A percentile compares a stretch with the other conserved stretches of the same genome.
phyloP scores from a whole-genome alignment of 768 basidiomycete genomes.

The Rhizopogon vulgaris region DNA sequence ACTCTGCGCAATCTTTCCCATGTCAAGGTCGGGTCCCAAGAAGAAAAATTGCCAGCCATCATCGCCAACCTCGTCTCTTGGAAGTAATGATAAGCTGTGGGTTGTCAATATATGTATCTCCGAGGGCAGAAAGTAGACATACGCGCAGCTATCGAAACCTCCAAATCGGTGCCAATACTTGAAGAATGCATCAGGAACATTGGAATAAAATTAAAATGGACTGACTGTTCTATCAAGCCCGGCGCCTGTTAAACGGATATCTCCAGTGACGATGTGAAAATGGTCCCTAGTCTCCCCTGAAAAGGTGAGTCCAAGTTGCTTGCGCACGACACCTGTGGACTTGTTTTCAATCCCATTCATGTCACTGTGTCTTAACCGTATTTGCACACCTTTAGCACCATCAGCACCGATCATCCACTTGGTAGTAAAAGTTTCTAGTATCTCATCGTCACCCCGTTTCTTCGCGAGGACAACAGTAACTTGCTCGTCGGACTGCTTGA shows the following conservation, averaged over 20 bases:
- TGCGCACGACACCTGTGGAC: slow-evolving; percentile 1
- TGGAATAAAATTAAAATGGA: not conserved
- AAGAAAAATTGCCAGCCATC: slow-evolving; percentile 26
- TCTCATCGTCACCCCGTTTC: slow-evolving; percentile 9
- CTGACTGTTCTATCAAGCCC: slow-evolving; percentile 33
- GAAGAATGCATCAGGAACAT: not conserved
- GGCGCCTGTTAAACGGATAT: slow-evolving; percentile 30
- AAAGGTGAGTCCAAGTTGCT: slow-evolving; percentile 5
- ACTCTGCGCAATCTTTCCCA: slow-evolving; percentile 13
- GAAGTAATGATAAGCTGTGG: slow-evolving; percentile 27
- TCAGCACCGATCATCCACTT: slow-evolving; percentile 10
- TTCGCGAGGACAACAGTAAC: slow-evolving; percentile 17
- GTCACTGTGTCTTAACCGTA: not conserved
- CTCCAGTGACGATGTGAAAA: slow-evolving; percentile 22
- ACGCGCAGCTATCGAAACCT: slow-evolving; percentile 9
- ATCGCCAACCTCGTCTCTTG: slow-evolving; percentile 22
- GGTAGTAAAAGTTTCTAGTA: not conserved
- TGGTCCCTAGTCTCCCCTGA: slow-evolving; percentile 25
- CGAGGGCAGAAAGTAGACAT: not conserved
- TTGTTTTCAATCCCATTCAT: not conserved
- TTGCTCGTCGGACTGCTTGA: slow-evolving; percentile 27
- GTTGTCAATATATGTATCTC: not conserved
- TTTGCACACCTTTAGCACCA: slow-evolving; percentile 8
- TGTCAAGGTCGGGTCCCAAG: slow-evolving; percentile 4
- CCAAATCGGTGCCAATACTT: slow-evolving; percentile 48